Evolutionary conservation across 331 rosid species (phyloP).

Genomic region (Erythrophleum ivorense): DNA sequence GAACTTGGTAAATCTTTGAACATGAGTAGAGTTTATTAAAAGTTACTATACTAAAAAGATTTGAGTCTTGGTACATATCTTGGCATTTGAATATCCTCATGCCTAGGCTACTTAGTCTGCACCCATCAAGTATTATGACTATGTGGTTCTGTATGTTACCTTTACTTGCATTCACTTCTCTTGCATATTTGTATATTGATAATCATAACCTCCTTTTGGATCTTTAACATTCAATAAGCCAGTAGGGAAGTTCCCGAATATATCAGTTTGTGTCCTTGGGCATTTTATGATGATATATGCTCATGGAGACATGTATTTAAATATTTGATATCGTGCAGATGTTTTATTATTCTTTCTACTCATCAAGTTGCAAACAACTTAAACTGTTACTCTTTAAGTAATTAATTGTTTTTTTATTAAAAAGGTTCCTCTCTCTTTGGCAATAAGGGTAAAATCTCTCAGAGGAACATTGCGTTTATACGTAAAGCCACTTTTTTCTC

Average conservation of each 20-base stretch:
- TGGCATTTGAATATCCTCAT: neutral
- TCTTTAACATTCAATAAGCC: constrained; percentile 11
- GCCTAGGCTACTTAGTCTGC: constrained; percentile 13
- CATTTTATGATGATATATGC: neutral
- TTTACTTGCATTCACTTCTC: constrained; percentile 13
- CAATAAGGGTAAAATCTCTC: constrained; percentile 70
- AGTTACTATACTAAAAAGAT: too few species aligned
- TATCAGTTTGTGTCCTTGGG: constrained; percentile 1
- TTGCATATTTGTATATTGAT: constrained; percentile 4
- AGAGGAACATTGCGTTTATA: constrained; percentile 87
- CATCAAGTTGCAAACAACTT: constrained; percentile 48
- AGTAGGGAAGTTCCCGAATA: constrained; percentile 17
- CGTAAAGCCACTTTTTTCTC: constrained; percentile 67
- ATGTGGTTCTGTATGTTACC: constrained; percentile 15
- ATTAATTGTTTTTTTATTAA: constrained; percentile 44
- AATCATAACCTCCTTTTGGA: constrained; percentile 9
- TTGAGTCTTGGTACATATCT: neutral
- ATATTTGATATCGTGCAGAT: constrained; percentile 18
- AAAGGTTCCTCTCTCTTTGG: constrained; percentile 92
- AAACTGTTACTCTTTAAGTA: constrained; percentile 31
- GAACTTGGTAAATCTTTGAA: too few species aligned
- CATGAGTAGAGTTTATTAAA: too few species aligned
- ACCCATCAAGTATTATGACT: neutral
- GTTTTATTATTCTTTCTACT: constrained; percentile 25
- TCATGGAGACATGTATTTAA: constrained; percentile 13